Percentiles rank a stretch among this genome's conserved stretches.
phyloP scores from a whole-genome alignment of 2,329 filamentous ascomycete genomes.

The Aphanocladium album region DNA sequence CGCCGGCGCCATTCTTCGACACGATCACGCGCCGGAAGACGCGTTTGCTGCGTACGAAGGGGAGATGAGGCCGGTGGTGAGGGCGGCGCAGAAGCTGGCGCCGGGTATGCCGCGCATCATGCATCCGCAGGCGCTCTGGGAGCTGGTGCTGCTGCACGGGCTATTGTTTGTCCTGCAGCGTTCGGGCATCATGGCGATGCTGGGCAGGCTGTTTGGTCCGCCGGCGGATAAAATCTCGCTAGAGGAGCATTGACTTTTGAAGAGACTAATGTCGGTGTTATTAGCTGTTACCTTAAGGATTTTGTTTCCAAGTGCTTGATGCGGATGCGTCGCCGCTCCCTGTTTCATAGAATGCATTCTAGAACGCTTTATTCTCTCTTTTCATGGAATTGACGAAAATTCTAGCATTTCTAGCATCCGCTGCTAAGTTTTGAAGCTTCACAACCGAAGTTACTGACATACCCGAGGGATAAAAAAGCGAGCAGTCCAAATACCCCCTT shows the following conservation, averaged over 20 bases:
- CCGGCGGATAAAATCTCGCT: not conserved
- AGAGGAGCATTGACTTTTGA: not conserved
- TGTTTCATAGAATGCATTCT: too few species aligned
- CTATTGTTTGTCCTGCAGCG: not conserved
- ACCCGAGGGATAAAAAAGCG: too few species aligned
- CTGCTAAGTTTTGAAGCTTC: too few species aligned
- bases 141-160: slow-evolving; percentile 21
- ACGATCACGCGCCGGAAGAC: slow-evolving; percentile 20
- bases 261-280: not conserved
- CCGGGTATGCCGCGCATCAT: slow-evolving; percentile 22
- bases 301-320: too few species aligned
- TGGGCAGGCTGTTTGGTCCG: not conserved
- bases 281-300: too few species aligned
- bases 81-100: slow-evolving; percentile 31
- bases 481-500: too few species aligned
- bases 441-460: too few species aligned
- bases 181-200: not conserved
- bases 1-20: slow-evolving; percentile 38
- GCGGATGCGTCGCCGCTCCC: too few species aligned
- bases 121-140: slow-evolving; percentile 24
- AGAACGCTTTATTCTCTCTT: too few species aligned
- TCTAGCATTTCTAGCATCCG: too few species aligned
- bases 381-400: too few species aligned
- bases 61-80: slow-evolving; percentile 35
- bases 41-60: slow-evolving; percentile 36